Conservation (phyloP, 2,329 filamentous ascomycete genomes). For the Coniochaeta pulveracea region DNA sequence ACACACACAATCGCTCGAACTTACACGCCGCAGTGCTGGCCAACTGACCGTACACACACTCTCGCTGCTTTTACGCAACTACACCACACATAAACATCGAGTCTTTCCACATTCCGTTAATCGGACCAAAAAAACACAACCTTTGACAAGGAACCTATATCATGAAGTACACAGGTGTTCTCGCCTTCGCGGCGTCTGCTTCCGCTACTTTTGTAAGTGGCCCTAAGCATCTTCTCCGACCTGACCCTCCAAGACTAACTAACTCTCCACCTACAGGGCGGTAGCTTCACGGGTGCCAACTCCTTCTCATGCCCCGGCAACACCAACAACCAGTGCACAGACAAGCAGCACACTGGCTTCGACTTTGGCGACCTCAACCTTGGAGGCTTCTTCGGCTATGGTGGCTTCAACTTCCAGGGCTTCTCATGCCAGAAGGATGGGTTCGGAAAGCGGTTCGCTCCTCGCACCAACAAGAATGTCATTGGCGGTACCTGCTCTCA, state of each 20-base stretch:
- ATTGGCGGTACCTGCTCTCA: conserved; percentile 43
- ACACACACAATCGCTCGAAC: conserved; percentile 12
- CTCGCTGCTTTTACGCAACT: conserved; percentile 8
- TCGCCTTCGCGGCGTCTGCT: conserved; percentile 40
- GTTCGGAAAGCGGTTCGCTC: conserved; percentile 40
- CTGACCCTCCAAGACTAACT: background rate
- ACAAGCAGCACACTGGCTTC: conserved; percentile 59
- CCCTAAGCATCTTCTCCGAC: background rate
- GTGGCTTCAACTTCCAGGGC: conserved; percentile 63
- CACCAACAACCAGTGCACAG: conserved; percentile 65
- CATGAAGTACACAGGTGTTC: conserved; percentile 39
- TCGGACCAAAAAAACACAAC: conserved; percentile 6
- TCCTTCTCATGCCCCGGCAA: conserved; percentile 59
- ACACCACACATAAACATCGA: conserved; percentile 6
- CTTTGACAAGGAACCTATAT: conserved; percentile 13
- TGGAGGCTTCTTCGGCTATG: conserved; percentile 55
- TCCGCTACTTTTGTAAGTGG: conserved; percentile 31
- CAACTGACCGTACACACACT: conserved; percentile 5
- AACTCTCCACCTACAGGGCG: conserved; percentile 6
- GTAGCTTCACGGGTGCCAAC: conserved; percentile 20
- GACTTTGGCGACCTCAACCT: conserved; percentile 53
- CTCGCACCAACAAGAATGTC: conserved; percentile 44
- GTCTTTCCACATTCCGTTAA: conserved; percentile 4
- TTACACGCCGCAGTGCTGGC: conserved; percentile 4
- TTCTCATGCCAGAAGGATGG: conserved; percentile 54